phyloP scores from a whole-genome alignment of 208 protist species.

The Leptomonas pyrrhocoris region DNA sequence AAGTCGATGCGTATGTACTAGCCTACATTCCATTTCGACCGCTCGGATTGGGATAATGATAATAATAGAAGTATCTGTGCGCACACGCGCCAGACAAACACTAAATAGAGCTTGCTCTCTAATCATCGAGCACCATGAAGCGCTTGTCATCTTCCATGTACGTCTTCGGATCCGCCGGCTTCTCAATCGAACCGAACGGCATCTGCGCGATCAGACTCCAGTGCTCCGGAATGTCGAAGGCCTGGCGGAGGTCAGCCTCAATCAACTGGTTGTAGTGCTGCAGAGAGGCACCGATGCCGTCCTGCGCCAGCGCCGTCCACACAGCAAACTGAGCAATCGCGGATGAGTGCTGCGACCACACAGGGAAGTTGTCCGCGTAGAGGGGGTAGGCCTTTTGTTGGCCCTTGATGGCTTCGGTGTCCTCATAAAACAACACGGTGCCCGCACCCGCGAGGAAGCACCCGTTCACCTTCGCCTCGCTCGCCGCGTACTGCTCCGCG shows the following conservation, averaged over 20 bases:
- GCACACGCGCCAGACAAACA: neutral
- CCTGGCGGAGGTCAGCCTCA: too few relatives aligned
- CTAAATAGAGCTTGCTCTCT: neutral
- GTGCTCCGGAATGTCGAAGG: conserved; percentile 38
- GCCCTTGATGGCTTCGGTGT: conserved; percentile 30
- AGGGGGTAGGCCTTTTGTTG: conserved; percentile 47
- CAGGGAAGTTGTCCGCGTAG: conserved; percentile 49
- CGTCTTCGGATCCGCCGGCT: conserved; percentile 37
- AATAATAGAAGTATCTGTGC: neutral
- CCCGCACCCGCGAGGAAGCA: conserved; percentile 57
- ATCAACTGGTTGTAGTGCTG: too few relatives aligned
- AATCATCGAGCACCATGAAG: conserved; percentile 43
- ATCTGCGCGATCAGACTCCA: conserved; percentile 63
- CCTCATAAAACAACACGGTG: conserved; percentile 66
- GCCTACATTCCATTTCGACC: too few relatives aligned
- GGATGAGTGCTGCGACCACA: conserved; percentile 45
- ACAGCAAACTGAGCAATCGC: conserved; percentile 62
- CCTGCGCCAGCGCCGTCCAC: conserved; percentile 55
- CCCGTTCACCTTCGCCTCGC: too few relatives aligned
- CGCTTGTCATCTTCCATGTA: conserved; percentile 40
- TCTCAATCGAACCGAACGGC: conserved; percentile 55
- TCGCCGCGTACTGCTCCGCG: too few relatives aligned
- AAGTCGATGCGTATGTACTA: too few relatives aligned
- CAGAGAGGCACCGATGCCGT: conserved; percentile 43
- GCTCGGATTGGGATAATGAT: too few relatives aligned